Conservation (phyloP, 148 eudicot species). For the Dianthus caryophyllus region DNA sequence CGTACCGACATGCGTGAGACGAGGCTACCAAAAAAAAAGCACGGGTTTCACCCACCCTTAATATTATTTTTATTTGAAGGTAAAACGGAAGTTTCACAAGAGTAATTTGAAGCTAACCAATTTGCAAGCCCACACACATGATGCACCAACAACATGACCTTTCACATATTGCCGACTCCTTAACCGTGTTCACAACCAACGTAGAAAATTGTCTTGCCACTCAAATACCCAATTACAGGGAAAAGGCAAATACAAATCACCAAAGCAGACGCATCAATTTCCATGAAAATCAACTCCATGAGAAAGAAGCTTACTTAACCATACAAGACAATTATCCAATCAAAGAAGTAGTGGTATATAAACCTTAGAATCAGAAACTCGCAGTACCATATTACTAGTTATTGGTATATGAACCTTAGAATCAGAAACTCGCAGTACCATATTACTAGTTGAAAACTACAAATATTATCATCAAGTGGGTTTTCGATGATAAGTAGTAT, state of each 20-base stretch:
- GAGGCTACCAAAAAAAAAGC: neutral
- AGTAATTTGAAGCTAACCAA: neutral
- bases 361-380: neutral
- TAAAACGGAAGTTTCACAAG: neutral
- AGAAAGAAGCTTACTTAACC: neutral
- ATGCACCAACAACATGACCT: neutral
- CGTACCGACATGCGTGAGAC: neutral
- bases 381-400: too few relatives aligned
- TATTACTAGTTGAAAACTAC: neutral
- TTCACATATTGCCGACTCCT: neutral
- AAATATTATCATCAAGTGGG: neutral
- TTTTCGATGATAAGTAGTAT: neutral
- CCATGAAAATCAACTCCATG: neutral
- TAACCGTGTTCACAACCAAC: neutral
- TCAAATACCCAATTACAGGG: neutral
- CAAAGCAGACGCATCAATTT: neutral
- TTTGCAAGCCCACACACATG: neutral
- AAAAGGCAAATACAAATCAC: neutral
- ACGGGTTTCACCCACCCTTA: neutral
- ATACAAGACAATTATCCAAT: neutral
- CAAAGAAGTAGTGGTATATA: neutral
- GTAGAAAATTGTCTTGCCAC: neutral
- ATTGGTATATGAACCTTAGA: too few relatives aligned
- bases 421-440: neutral
- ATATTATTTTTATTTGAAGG: neutral